These are phyloP conservation scores for Aspergillus caelatus DNA, from an alignment of 2,329 filamentous ascomycete genomes.

Conservation along the genomic window DNA sequence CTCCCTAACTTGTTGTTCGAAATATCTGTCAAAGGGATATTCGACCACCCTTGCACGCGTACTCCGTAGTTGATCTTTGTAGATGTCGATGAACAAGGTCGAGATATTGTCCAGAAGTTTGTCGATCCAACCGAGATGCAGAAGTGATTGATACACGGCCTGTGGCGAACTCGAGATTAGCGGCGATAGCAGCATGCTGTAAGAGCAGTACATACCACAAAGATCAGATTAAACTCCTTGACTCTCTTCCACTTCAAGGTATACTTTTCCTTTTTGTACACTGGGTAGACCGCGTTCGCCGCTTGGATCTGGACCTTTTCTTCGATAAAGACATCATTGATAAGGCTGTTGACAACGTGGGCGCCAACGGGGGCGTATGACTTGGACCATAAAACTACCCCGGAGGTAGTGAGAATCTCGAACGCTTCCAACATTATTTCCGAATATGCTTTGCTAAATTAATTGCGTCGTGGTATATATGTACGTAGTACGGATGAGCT, in stretches of 20 bases:
- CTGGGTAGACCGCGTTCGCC: conserved; percentile 65
- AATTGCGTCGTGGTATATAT: conserved; percentile 4
- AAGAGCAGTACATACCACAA: conserved; percentile 68
- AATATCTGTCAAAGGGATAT: conserved; percentile 89
- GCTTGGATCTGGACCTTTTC: conserved; percentile 71
- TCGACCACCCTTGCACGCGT: conserved; percentile 76
- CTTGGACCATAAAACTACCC: conserved; percentile 95
- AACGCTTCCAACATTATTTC: conserved; percentile 85
- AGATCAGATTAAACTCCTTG: conserved; percentile 92
- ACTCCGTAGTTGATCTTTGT: conserved; percentile 82
- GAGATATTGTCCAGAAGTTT: conserved; percentile 94
- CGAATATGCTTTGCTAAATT: conserved; percentile 1
- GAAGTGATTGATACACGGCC: conserved; percentile 94
- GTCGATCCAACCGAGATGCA: conserved; percentile 96
- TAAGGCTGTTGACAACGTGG: conserved; percentile 88
- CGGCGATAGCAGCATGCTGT: conserved; percentile 3
- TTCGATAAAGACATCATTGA: conserved; percentile 96
- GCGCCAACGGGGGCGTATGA: conserved; percentile 79
- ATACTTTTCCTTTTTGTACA: conserved; percentile 89
- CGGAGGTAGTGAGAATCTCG: conserved; percentile 93
- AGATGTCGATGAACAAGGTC: conserved; percentile 87
- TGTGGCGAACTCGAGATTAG: conserved; percentile 42
- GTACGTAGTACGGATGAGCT: not conserved
- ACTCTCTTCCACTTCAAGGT: conserved; percentile 91
- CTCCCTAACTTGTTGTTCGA: conserved; percentile 87